Evolutionary conservation across 2,329 filamentous ascomycete genomes (phyloP).

Genomic region (Monilinia fructicola): DNA sequence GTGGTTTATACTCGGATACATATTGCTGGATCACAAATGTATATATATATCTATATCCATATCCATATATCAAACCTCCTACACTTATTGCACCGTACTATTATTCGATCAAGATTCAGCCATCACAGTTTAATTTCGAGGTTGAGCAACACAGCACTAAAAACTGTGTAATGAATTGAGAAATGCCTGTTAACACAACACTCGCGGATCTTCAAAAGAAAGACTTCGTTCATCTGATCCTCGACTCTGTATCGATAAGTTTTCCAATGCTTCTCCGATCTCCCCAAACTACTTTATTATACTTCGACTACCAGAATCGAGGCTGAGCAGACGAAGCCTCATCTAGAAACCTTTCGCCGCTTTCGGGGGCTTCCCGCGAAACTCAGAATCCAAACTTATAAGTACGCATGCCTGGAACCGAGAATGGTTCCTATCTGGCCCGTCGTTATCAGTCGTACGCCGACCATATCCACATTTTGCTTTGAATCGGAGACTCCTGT

Average conservation of each 20-base stretch:
- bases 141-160: background rate
- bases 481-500: background rate
- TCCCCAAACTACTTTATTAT: background rate
- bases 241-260: no score
- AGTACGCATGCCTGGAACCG: background rate
- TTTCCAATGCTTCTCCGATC: background rate
- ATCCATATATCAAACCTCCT: no score
- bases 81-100: no score
- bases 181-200: background rate
- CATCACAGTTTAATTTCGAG: no score
- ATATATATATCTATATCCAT: no score
- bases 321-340: background rate
- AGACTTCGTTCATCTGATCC: background rate
- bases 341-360: background rate
- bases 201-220: background rate
- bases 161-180: background rate
- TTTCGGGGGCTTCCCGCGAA: background rate
- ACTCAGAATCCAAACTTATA: background rate
- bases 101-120: no score
- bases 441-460: background rate
- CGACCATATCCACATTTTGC: background rate
- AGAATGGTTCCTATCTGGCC: conserved; percentile 2
- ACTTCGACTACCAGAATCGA: background rate
- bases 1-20: no score
- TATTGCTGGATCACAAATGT: no score